These are phyloP conservation scores for Debaryomyces castellii DNA, from an alignment of 805 yeast species.

Conservation along the genomic window DNA sequence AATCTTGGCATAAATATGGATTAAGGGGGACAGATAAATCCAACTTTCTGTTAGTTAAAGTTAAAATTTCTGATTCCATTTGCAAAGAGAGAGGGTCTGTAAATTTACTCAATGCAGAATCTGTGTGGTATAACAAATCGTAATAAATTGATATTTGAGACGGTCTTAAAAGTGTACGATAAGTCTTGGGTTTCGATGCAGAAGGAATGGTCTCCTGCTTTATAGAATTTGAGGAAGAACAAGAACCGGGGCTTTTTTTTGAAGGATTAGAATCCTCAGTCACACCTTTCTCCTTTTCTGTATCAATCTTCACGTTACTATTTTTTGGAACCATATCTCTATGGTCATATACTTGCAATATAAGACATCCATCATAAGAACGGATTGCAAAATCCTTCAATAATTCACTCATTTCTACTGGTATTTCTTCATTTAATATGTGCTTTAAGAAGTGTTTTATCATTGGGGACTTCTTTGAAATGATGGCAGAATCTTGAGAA, in stretches of 20 bases:
- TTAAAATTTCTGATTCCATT: conserved; percentile 85
- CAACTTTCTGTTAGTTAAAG: conserved; percentile 74
- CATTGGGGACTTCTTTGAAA: conserved; percentile 76
- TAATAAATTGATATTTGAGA: conserved; percentile 80
- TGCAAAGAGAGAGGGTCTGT: conserved; percentile 76
- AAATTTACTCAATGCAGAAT: conserved; percentile 67
- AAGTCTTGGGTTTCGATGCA: conserved; percentile 61
- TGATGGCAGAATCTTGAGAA: conserved; percentile 72
- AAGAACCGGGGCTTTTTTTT: not conserved
- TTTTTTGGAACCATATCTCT: conserved; percentile 42
- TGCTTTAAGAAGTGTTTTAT: conserved; percentile 77
- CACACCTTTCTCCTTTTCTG: not conserved
- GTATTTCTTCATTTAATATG: conserved; percentile 79
- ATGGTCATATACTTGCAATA: conserved; percentile 85
- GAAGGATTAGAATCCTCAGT: not conserved
- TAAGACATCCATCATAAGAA: conserved; percentile 87
- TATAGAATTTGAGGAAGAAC: not conserved
- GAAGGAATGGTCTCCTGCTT: conserved; percentile 2
- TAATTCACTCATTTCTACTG: conserved; percentile 86
- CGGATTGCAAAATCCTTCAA: conserved; percentile 81
- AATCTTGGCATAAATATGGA: conserved; percentile 54
- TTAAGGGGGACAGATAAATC: conserved; percentile 73
- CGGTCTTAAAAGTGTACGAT: conserved; percentile 75
- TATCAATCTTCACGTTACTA: not conserved
- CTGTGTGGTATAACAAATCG: conserved; percentile 83